Evolutionary conservation across 2,329 filamentous ascomycete genomes (phyloP).

Genomic region (Alternaria burnsii): DNA sequence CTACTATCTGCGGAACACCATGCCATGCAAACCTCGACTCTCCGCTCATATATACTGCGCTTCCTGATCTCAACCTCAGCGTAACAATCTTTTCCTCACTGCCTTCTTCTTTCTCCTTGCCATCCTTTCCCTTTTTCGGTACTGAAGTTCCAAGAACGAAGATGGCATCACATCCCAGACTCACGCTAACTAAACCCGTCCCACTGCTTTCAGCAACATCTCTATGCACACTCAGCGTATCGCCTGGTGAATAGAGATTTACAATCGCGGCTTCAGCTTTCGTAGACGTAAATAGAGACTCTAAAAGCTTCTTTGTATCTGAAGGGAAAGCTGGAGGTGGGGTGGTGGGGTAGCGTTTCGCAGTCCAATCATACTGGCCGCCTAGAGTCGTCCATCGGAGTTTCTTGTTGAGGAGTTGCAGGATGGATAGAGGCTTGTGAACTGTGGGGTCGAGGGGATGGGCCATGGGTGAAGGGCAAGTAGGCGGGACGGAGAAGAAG

Average conservation of each 20-base stretch:
- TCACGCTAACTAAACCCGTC: slow-evolving; percentile 82
- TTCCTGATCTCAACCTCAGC: slow-evolving; percentile 74
- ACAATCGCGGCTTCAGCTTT: slow-evolving; percentile 88
- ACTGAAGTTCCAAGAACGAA: slow-evolving; percentile 74
- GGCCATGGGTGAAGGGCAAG: slow-evolving; percentile 33
- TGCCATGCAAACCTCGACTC: slow-evolving; percentile 91
- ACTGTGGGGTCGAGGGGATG: slow-evolving; percentile 73
- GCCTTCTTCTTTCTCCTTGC: slow-evolving; percentile 13
- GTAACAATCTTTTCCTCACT: slow-evolving; percentile 28
- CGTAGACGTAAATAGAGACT: slow-evolving; percentile 77
- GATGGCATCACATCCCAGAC: slow-evolving; percentile 86
- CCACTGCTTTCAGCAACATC: slow-evolving; percentile 90
- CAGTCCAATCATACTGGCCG: slow-evolving; percentile 96
- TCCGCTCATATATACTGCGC: slow-evolving; percentile 88
- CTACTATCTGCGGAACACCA: slow-evolving; percentile 86
- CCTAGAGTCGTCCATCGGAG: slow-evolving; percentile 95
- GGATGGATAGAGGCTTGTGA: slow-evolving; percentile 77
- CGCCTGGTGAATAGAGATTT: slow-evolving; percentile 89
- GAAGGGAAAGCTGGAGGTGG: slow-evolving; percentile 74
- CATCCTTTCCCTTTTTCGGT: not conserved
- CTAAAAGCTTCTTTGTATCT: slow-evolving; percentile 75
- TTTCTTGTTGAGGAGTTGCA: slow-evolving; percentile 77
- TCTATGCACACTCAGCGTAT: slow-evolving; percentile 90
- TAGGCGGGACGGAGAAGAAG: slow-evolving; percentile 60
- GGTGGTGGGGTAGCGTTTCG: slow-evolving; percentile 78